phyloP scores from a whole-genome alignment of 2,329 filamentous ascomycete genomes.

The Chaetothyriales sp. region DNA sequence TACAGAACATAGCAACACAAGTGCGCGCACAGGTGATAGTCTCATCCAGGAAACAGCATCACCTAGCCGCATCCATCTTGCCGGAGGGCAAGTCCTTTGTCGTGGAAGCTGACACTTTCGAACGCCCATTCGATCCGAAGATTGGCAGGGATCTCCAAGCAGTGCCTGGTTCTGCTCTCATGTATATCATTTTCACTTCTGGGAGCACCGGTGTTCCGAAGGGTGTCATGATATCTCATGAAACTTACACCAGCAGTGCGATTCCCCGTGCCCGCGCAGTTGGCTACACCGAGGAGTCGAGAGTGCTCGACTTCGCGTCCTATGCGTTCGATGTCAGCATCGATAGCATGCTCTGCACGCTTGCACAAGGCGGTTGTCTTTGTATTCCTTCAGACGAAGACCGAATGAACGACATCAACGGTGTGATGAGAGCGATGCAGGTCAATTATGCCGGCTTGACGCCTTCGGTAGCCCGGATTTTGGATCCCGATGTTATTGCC shows the following conservation, averaged over 20 bases:
- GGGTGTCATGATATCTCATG: slow-evolving; percentile 24
- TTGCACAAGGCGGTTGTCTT: slow-evolving; percentile 29
- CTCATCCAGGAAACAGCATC: slow-evolving; percentile 20
- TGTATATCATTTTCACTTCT: slow-evolving; percentile 23
- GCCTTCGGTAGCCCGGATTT: slow-evolving; percentile 39
- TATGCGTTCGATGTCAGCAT: slow-evolving; percentile 34
- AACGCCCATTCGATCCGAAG: slow-evolving; percentile 6
- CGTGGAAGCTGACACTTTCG: slow-evolving; percentile 19
- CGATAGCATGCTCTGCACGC: slow-evolving; percentile 25
- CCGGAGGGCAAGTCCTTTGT: slow-evolving; percentile 19
- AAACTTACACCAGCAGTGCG: slow-evolving; percentile 20
- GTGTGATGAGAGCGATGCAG: slow-evolving; percentile 36
- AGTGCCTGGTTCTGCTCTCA: slow-evolving; percentile 23
- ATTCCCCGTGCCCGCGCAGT: slow-evolving; percentile 37
- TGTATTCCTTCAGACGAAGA: slow-evolving; percentile 32
- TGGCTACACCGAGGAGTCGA: slow-evolving; percentile 21
- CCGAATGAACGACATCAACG: slow-evolving; percentile 32
- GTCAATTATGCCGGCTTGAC: slow-evolving; percentile 43
- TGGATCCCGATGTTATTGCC: slow-evolving; percentile 31
- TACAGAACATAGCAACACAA: slow-evolving; percentile 23
- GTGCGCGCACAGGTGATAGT: slow-evolving; percentile 23
- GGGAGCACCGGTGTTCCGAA: slow-evolving; percentile 21
- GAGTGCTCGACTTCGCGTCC: slow-evolving; percentile 28
- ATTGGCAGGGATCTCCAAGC: slow-evolving; percentile 7
- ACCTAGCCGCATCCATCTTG: slow-evolving; percentile 20